Percentiles rank a stretch among this genome's conserved stretches.
Evolutionary conservation across 2,329 filamentous ascomycete genomes (phyloP).

Genomic region (Aspergillus sp.): DNA sequence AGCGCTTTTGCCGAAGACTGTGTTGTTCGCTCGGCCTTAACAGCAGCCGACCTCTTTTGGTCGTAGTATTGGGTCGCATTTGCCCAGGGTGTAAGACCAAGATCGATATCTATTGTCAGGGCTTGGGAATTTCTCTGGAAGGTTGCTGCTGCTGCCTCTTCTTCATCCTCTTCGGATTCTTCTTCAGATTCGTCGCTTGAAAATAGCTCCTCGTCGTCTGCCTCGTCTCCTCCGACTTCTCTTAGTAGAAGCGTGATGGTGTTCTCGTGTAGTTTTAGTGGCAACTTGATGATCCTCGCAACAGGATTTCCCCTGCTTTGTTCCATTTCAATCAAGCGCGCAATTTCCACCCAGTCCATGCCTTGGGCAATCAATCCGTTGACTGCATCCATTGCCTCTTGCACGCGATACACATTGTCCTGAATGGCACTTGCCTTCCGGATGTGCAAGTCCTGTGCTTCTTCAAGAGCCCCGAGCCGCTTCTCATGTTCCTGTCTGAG

Average conservation of each 20-base stretch:
- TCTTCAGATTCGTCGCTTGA: conserved; percentile 60
- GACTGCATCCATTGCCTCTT: conserved; percentile 89
- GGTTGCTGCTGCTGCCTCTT: conserved; percentile 26
- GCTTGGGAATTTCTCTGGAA: conserved; percentile 35
- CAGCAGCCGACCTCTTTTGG: conserved; percentile 77
- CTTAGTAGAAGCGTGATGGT: conserved; percentile 76
- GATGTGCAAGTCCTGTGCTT: conserved; percentile 77
- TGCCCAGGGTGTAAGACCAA: conserved; percentile 77
- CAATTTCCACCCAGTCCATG: conserved; percentile 97
- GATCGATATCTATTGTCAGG: conserved; percentile 79
- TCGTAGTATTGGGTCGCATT: conserved; percentile 93
- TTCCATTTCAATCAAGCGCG: conserved; percentile 82
- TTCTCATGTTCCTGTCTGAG: conserved; percentile 80
- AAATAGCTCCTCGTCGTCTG: conserved; percentile 62
- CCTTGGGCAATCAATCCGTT: conserved; percentile 89
- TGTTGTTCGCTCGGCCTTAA: conserved; percentile 83
- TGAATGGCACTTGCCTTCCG: conserved; percentile 89
- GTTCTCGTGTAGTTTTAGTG: conserved; percentile 87
- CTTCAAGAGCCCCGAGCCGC: conserved; percentile 78
- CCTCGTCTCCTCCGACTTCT: conserved; percentile 66
- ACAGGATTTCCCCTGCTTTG: conserved; percentile 79
- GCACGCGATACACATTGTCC: conserved; percentile 84
- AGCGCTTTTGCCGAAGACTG: conserved; percentile 79
- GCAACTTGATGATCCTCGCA: conserved; percentile 80
- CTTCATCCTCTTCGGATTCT: conserved; percentile 37